Conservation (phyloP, 345 rosid genomes). For the Salix dunnii region DNA sequence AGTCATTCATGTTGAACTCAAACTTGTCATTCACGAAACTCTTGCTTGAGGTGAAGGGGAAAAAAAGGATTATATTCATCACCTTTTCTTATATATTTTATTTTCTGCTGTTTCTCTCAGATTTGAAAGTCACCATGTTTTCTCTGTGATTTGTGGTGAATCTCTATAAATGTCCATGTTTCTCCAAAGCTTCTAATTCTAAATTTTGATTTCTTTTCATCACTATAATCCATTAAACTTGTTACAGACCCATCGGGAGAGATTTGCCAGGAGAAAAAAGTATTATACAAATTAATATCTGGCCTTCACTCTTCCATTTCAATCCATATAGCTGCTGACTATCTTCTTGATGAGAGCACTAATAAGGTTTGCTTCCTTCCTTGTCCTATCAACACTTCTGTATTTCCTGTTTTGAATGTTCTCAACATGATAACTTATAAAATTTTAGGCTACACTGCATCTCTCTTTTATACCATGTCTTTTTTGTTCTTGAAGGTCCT, state of each 20-base stretch:
- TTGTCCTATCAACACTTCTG: not conserved
- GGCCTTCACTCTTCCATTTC: conserved; percentile 97
- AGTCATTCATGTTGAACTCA: not conserved
- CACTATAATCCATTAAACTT: not conserved
- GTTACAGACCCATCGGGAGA: conserved; percentile 68
- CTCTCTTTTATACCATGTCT: not conserved
- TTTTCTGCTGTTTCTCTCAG: not conserved
- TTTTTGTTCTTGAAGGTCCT: not conserved
- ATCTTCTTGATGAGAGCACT: conserved; percentile 36
- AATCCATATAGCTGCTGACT: conserved; percentile 44
- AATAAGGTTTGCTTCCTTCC: conserved; percentile 43
- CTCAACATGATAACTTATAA: not conserved
- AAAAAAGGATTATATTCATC: not conserved
- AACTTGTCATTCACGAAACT: not conserved
- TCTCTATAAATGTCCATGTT: not conserved
- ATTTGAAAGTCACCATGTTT: not conserved
- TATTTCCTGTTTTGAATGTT: not conserved
- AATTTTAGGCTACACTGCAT: not conserved
- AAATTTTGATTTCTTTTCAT: not conserved
- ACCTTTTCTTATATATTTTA: not conserved
- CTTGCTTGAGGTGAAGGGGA: not conserved
- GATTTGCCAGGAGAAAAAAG: conserved; percentile 76
- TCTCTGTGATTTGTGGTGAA: not conserved
- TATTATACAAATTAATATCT: conserved; percentile 86
- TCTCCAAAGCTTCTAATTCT: not conserved